Conservation (phyloP, 148 eudicot genomes). For the Chenopodium berlandieri region DNA sequence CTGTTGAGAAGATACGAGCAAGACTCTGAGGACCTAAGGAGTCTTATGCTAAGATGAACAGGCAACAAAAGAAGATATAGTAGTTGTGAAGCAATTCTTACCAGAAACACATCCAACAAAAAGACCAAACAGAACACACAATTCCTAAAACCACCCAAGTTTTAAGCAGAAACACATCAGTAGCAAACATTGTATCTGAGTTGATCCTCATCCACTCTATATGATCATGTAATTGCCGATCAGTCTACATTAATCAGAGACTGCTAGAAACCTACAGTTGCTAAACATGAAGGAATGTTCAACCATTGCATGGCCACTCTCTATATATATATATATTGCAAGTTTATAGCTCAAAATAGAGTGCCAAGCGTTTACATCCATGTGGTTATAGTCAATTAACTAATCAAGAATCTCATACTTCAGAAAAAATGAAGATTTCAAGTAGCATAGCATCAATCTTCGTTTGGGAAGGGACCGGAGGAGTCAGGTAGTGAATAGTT, state of each 20-base stretch:
- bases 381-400: neutral
- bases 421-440: neutral
- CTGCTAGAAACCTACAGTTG: neutral
- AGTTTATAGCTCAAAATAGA: neutral
- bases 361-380: neutral
- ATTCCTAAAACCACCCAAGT: neutral
- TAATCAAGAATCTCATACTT: neutral
- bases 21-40: neutral
- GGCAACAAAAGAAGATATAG: neutral
- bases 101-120: neutral
- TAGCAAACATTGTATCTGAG: too few relatives aligned
- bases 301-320: neutral
- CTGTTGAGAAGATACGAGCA: neutral
- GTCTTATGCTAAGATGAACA: neutral
- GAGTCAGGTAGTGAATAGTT: neutral
- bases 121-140: neutral
- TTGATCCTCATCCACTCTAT: neutral
- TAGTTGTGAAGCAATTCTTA: neutral
- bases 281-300: neutral
- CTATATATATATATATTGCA: neutral
- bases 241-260: neutral
- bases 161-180: too few relatives aligned
- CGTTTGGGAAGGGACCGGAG: neutral
- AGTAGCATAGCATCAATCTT: neutral
- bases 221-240: too few relatives aligned